phyloP scores from a whole-genome alignment of 305 asterid species.

The Fraxinus xanthoxyloides region DNA sequence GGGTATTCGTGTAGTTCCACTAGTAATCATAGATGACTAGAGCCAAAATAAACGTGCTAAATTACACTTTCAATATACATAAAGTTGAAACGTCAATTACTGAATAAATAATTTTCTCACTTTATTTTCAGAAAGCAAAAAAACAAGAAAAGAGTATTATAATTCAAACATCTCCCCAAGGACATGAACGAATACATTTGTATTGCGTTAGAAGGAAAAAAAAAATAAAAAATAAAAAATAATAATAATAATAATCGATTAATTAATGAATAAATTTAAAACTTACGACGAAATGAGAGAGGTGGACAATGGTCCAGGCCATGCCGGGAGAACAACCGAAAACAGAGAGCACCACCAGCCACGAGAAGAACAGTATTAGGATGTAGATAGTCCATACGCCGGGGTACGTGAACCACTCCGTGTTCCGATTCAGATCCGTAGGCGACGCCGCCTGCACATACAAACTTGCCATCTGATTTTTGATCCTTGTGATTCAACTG shows the following conservation, averaged over 20 bases:
- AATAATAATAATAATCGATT: background rate
- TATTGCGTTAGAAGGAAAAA: background rate
- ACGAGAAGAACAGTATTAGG: background rate
- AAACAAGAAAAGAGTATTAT: background rate
- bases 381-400: background rate
- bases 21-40: background rate
- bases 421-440: slow-evolving; percentile 1
- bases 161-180: background rate
- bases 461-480: background rate
- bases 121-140: background rate
- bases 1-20: background rate
- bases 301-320: background rate
- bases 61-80: background rate
- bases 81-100: background rate
- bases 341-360: background rate
- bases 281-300: background rate
- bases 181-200: background rate
- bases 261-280: background rate
- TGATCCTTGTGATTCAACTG: background rate
- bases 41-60: background rate
- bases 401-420: background rate
- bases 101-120: background rate
- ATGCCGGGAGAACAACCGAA: background rate
- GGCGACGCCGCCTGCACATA: background rate
- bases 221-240: background rate